Conservation (phyloP, 495 filamentous ascomycete genomes). For the Talaromyces wortmannii region DNA sequence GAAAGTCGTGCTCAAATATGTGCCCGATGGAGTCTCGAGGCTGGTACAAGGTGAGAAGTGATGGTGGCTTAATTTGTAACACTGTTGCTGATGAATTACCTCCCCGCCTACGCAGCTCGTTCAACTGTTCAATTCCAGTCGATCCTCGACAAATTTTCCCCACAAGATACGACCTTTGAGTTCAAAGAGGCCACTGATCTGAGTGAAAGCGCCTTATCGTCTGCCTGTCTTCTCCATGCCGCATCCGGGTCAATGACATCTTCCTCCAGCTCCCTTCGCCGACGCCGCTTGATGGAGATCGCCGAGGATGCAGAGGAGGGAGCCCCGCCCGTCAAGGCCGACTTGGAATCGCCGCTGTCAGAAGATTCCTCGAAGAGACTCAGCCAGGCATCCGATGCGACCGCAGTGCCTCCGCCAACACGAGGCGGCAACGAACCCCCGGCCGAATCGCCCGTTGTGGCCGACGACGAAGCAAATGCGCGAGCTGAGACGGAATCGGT, state of each 20-base stretch:
- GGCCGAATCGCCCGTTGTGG: background rate
- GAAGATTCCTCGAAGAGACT: conserved; percentile 43
- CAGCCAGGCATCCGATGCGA: conserved; percentile 33
- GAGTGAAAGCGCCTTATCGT: conserved; percentile 78
- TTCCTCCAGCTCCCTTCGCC: conserved; percentile 71
- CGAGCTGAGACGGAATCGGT: conserved; percentile 4
- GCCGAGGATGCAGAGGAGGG: conserved; percentile 74
- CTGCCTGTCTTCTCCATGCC: conserved; percentile 84
- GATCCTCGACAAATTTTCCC: conserved; percentile 76
- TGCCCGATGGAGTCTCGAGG: conserved; percentile 84
- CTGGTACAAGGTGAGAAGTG: conserved; percentile 72
- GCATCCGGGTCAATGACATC: conserved; percentile 83
- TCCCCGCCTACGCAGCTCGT: conserved; percentile 52
- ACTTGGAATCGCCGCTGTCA: conserved; percentile 52
- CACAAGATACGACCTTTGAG: conserved; percentile 75
- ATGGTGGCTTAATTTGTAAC: background rate
- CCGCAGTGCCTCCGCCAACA: conserved; percentile 23
- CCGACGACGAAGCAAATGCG: conserved; percentile 4
- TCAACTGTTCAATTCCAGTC: conserved; percentile 91
- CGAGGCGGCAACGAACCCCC: conserved; percentile 9
- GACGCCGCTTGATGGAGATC: conserved; percentile 78
- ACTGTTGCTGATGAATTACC: too few species aligned
- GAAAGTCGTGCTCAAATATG: conserved; percentile 86
- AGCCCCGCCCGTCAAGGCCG: conserved; percentile 54
- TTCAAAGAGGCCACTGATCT: conserved; percentile 70